A percentile compares a stretch with the other conserved stretches of the same genome.
Conservation (phyloP, 176 grass and related monocot species). For the Ampelocalamus luodianensis region DNA sequence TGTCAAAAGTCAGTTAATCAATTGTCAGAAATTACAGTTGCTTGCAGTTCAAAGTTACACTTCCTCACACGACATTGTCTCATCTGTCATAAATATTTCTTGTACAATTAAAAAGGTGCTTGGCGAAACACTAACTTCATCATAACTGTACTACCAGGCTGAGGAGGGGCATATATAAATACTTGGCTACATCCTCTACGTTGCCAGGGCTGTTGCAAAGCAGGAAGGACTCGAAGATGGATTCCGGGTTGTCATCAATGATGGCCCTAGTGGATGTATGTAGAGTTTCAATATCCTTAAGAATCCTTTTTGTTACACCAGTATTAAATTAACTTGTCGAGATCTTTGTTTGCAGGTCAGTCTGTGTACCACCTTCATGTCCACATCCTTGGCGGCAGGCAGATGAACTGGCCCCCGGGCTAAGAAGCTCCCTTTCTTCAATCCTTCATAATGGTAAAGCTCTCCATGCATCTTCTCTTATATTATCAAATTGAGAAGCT, state of each 20-base stretch:
- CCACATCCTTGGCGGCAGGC: slow-evolving; percentile 87
- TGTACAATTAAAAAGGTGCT: neutral
- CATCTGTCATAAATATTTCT: neutral
- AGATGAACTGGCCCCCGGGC: slow-evolving; percentile 92
- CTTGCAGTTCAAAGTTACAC: no score
- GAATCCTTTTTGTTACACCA: no score
- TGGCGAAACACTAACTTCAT: neutral
- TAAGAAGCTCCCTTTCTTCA: slow-evolving; percentile 35
- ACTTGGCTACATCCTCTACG: slow-evolving; percentile 64
- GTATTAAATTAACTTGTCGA: no score
- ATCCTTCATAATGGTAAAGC: no score
- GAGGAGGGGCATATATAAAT: slow-evolving; percentile 75
- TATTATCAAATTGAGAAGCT: no score
- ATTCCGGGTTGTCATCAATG: slow-evolving; percentile 53
- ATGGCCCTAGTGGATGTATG: slow-evolving; percentile 64
- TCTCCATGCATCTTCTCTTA: no score
- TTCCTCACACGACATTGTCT: no score
- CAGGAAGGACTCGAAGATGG: slow-evolving; percentile 79
- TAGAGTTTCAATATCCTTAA: neutral
- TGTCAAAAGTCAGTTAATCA: slow-evolving; percentile 48
- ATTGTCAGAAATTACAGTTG: no score
- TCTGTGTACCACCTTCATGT: slow-evolving; percentile 92
- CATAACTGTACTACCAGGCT: slow-evolving; percentile 42
- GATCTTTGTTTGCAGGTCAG: slow-evolving; percentile 49
- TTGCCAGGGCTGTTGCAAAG: slow-evolving; percentile 74